Evolutionary conservation across 495 filamentous ascomycete genomes (phyloP).

Genomic region (Penicillium macrosclerotiorum): DNA sequence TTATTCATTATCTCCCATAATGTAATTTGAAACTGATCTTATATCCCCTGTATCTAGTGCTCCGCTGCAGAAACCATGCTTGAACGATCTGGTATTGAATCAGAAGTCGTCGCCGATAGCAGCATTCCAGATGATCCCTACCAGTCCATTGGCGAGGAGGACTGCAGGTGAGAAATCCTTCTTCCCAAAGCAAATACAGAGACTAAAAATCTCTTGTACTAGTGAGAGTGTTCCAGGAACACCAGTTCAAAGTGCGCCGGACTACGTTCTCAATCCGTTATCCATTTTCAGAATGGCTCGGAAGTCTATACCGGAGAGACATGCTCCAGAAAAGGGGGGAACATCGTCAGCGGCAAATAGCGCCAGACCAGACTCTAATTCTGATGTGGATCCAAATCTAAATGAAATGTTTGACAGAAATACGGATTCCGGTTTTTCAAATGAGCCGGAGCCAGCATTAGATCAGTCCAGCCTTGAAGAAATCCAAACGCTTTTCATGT

Average conservation of each 20-base stretch:
- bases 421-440: neutral
- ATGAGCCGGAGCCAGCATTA: slow-evolving; percentile 1
- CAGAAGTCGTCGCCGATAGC: slow-evolving; percentile 22
- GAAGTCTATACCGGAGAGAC: slow-evolving; percentile 30
- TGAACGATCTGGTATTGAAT: slow-evolving; percentile 26
- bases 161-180: slow-evolving; percentile 8
- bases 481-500: slow-evolving; percentile 31
- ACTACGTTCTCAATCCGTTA: slow-evolving; percentile 32
- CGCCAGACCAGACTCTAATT: slow-evolving; percentile 1
- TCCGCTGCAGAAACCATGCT: slow-evolving; percentile 31
- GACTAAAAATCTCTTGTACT: neutral
- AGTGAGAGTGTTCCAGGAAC: slow-evolving; percentile 20
- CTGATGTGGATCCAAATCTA: slow-evolving; percentile 2
- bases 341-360: slow-evolving; percentile 22
- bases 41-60: slow-evolving; percentile 5
- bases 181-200: too few species aligned
- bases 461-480: slow-evolving; percentile 25
- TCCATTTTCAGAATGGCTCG: slow-evolving; percentile 35
- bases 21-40: neutral
- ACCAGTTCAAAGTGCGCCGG: slow-evolving; percentile 28
- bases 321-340: slow-evolving; percentile 27
- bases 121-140: slow-evolving; percentile 34
- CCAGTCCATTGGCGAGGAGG: slow-evolving; percentile 15
- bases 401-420: neutral
- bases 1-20: neutral